Percentiles rank a stretch among this genome's conserved stretches.
phyloP scores from a whole-genome alignment of 2,329 filamentous ascomycete species.

The Ophiosphaerella herpotricha region DNA sequence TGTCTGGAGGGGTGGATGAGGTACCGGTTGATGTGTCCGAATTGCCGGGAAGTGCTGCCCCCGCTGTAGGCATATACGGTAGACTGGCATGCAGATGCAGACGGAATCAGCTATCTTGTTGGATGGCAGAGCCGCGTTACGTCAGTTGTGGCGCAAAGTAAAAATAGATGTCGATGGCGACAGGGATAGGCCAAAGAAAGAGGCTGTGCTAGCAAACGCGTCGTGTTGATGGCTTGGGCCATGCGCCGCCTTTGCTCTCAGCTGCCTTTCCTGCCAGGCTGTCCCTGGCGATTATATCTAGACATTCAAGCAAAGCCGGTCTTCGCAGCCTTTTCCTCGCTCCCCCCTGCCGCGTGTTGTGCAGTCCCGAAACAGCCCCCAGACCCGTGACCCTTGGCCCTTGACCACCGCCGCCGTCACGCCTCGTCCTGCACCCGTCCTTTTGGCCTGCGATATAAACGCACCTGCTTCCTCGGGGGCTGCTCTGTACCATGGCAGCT shows the following conservation, averaged over 20 bases:
- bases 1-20: constrained; percentile 98
- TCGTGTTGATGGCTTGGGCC: background rate
- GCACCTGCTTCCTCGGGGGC: background rate
- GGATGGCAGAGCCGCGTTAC: background rate
- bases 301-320: background rate
- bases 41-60: constrained; percentile 87
- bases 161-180: background rate
- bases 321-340: background rate
- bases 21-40: constrained; percentile 89
- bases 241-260: background rate
- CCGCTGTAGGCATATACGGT: constrained; percentile 63
- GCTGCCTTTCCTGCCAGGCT: background rate
- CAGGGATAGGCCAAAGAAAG: background rate
- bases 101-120: no score
- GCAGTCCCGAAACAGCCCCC: constrained; percentile 4
- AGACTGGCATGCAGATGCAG: no score
- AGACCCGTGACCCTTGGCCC: background rate
- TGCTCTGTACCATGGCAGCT: constrained; percentile 47
- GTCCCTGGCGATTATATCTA: background rate
- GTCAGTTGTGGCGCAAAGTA: background rate
- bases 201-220: constrained; percentile 1
- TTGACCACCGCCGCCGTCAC: background rate
- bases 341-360: background rate
- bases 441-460: background rate
- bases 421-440: background rate